Percentiles rank a stretch among this genome's conserved stretches.
These are phyloP conservation scores for Eurotiales sp. DNA, from an alignment of 2,329 filamentous ascomycete species.

Conservation along the genomic window DNA sequence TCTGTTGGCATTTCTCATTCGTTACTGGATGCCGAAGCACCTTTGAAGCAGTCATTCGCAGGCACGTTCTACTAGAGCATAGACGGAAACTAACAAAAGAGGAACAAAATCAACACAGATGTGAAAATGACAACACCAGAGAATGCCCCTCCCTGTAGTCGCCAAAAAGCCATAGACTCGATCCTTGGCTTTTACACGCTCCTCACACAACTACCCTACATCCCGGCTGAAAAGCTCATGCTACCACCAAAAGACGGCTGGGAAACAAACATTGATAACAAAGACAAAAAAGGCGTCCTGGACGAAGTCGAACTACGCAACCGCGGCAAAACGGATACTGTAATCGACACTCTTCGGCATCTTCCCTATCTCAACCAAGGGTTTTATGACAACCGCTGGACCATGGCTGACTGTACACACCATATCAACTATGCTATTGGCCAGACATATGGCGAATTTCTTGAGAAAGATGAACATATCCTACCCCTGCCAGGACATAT, in stretches of 20 bases:
- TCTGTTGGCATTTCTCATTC: no score
- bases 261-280: not conserved
- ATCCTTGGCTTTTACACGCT: conserved; percentile 10
- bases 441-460: not conserved
- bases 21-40: no score
- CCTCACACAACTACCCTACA: conserved; percentile 12
- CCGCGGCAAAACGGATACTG: conserved; percentile 7
- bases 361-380: conserved; percentile 12
- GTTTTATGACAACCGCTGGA: not conserved
- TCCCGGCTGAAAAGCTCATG: conserved; percentile 10
- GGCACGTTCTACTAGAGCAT: no score
- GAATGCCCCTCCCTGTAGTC: conserved; percentile 1
- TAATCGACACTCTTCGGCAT: conserved; percentile 1
- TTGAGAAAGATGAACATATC: conserved; percentile 2
- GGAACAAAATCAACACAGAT: no score
- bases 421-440: conserved; percentile 12
- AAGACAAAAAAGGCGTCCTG: not conserved
- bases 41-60: no score
- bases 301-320: not conserved
- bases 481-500: conserved; percentile 11
- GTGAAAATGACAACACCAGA: no score
- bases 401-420: conserved; percentile 6
- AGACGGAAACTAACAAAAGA: no score
- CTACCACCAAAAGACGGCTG: conserved; percentile 1
- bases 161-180: conserved; percentile 5